Evolutionary conservation across 768 basidiomycete genomes (phyloP).

Genomic region (Sporobolomyces phaffii): DNA sequence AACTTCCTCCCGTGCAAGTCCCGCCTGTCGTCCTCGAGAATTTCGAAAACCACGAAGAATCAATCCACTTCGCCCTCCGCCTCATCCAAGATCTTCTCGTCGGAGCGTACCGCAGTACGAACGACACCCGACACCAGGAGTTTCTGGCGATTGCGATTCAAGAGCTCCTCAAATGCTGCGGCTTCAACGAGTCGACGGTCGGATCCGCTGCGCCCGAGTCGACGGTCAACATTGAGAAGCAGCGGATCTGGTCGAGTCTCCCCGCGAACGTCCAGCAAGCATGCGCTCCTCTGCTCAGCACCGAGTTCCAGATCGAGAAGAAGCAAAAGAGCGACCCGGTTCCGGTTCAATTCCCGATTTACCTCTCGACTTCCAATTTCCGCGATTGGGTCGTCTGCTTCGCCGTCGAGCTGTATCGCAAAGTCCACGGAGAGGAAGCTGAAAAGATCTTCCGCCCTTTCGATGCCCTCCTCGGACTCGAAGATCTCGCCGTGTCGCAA

Average conservation of each 20-base stretch:
- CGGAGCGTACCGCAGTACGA: constrained; percentile 82
- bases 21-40: constrained; percentile 69
- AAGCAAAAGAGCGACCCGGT: constrained; percentile 33
- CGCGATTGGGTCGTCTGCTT: constrained; percentile 93
- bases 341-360: constrained; percentile 63
- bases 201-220: constrained; percentile 42
- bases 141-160: constrained; percentile 87
- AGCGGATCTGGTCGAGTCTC: constrained; percentile 64
- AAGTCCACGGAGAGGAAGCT: constrained; percentile 39
- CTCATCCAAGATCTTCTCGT: constrained; percentile 80
- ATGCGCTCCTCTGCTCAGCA: constrained; percentile 68
- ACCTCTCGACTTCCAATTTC: constrained; percentile 69
- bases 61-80: constrained; percentile 71
- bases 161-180: constrained; percentile 78
- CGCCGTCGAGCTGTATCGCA: constrained; percentile 70
- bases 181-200: constrained; percentile 72
- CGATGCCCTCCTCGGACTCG: constrained; percentile 62
- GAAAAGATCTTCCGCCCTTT: constrained; percentile 70
- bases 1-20: constrained; percentile 55
- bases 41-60: constrained; percentile 71
- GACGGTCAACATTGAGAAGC: constrained; percentile 3
- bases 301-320: constrained; percentile 51
- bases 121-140: constrained; percentile 84
- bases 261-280: constrained; percentile 80
- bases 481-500: constrained; percentile 90